Conservation (phyloP, 2,329 filamentous ascomycete genomes). For the Metarhizium sp. region DNA sequence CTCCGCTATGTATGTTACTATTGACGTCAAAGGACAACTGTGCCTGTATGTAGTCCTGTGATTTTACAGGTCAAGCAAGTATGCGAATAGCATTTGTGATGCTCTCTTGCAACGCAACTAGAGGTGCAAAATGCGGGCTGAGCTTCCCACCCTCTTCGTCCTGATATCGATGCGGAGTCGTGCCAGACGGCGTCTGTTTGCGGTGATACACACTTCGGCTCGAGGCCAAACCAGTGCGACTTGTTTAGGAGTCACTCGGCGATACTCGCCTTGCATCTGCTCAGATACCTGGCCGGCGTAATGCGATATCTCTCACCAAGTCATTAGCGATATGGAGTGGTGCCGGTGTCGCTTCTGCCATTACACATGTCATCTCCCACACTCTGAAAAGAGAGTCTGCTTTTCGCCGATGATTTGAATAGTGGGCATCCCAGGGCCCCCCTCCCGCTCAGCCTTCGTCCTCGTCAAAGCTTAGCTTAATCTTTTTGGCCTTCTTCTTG, state of each 20-base stretch:
- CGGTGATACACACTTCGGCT: slow-evolving; percentile 2
- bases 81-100: background rate
- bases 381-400: background rate
- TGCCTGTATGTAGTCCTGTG: background rate
- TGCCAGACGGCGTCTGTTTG: background rate
- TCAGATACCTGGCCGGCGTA: background rate
- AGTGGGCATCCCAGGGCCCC: background rate
- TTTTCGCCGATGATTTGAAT: slow-evolving; percentile 7
- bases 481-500: slow-evolving; percentile 52
- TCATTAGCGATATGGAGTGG: background rate
- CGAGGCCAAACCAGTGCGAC: slow-evolving; percentile 1
- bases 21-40: background rate
- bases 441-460: slow-evolving; percentile 35
- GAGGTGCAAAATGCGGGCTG: background rate
- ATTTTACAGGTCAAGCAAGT: background rate
- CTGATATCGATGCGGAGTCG: background rate
- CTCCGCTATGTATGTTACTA: background rate
- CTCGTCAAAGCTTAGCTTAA: slow-evolving; percentile 59
- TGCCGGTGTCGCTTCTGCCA: background rate
- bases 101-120: background rate
- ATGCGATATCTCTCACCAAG: background rate
- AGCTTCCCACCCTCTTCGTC: background rate
- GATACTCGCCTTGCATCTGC: background rate
- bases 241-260: background rate
- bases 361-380: background rate